Evolutionary conservation across 2,329 filamentous ascomycete species (phyloP).

Genomic region (Aspergillus pseudoviridinutans): DNA sequence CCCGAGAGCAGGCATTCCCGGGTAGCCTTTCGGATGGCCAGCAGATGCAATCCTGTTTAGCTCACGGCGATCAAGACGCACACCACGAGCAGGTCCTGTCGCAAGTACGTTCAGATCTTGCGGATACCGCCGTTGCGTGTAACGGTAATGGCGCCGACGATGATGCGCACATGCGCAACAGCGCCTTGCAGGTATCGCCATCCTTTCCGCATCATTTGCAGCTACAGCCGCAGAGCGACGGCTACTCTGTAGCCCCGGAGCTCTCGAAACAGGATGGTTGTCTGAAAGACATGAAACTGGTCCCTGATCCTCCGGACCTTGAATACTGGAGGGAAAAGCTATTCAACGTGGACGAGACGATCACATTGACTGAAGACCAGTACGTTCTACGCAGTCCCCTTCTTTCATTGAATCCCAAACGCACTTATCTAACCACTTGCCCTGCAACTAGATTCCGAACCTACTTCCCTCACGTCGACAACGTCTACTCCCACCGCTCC

Average conservation of each 20-base stretch:
- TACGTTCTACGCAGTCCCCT: conserved; percentile 38
- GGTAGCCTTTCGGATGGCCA: background rate
- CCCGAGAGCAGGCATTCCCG: background rate
- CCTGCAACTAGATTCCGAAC: conserved; percentile 60
- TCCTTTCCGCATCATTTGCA: background rate
- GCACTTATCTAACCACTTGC: background rate
- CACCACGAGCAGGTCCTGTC: background rate
- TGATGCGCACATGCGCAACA: background rate
- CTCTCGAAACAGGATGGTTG: conserved; percentile 20
- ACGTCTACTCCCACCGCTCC: conserved; percentile 78
- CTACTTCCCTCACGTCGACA: conserved; percentile 80
- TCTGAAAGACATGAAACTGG: conserved; percentile 46
- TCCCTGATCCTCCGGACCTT: conserved; percentile 64
- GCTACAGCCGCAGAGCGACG: background rate
- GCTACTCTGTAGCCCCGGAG: background rate
- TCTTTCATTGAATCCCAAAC: background rate
- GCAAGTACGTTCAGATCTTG: background rate
- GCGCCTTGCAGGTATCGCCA: background rate
- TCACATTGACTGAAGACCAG: conserved; percentile 71
- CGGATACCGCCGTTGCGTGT: background rate
- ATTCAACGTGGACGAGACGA: conserved; percentile 70
- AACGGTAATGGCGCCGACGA: background rate
- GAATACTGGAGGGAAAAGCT: conserved; percentile 66
- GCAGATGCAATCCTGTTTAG: background rate
- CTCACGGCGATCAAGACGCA: background rate